Percentiles rank a stretch among this genome's conserved stretches.
Evolutionary conservation across 2,329 filamentous ascomycete species (phyloP).

Genomic region (Sclerotinia trifoliorum): DNA sequence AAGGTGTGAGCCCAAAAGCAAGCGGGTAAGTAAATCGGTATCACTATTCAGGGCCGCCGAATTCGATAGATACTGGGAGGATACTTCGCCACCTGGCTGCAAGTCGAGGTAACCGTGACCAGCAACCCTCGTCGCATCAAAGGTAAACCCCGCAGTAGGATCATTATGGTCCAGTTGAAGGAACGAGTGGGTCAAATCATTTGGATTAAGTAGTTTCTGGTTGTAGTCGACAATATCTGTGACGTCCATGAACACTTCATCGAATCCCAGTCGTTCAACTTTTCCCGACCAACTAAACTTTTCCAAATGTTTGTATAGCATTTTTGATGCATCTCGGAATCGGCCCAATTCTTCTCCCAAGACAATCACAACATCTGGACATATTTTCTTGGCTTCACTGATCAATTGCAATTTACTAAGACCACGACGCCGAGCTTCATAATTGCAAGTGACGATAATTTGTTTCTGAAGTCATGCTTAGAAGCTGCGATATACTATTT

Average conservation of each 20-base stretch:
- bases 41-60: conserved; percentile 24
- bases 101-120: conserved; percentile 49
- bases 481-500: background rate
- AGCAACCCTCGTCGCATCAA: conserved; percentile 66
- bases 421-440: conserved; percentile 74
- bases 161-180: conserved; percentile 73
- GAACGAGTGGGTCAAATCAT: conserved; percentile 67
- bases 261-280: conserved; percentile 82
- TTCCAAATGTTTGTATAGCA: conserved; percentile 70
- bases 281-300: conserved; percentile 74
- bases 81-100: conserved; percentile 16
- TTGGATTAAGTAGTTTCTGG: conserved; percentile 63
- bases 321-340: conserved; percentile 85
- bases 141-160: conserved; percentile 76
- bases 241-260: conserved; percentile 75
- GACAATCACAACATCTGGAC: conserved; percentile 81
- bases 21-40: conserved; percentile 44
- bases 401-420: conserved; percentile 84
- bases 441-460: conserved; percentile 92
- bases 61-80: background rate
- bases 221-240: conserved; percentile 88
- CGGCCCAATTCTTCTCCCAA: conserved; percentile 82
- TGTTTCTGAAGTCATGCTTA: conserved; percentile 43
- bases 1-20: conserved; percentile 78
- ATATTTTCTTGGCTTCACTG: conserved; percentile 73